Percentiles rank a stretch among this genome's conserved stretches.
Conservation (phyloP, 768 basidiomycete genomes). For the Boletus rubropictus region DNA sequence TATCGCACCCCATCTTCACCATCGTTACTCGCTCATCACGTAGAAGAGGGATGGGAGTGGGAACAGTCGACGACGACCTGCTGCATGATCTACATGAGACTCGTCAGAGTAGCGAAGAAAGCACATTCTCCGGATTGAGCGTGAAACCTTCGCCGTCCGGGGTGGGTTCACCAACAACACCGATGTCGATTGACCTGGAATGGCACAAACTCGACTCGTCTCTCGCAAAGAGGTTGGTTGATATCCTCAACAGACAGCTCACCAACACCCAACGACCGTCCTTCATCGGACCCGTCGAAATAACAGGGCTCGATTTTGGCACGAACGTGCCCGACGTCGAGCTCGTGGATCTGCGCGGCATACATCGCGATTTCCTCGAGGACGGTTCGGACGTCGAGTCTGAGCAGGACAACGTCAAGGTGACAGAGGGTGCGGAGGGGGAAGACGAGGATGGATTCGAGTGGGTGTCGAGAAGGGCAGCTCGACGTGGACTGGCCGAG, state of each 20-base stretch:
- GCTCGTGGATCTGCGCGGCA: conserved; percentile 86
- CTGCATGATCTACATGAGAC: too few relatives aligned
- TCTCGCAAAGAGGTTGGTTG: conserved; percentile 63
- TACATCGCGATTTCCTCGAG: conserved; percentile 91
- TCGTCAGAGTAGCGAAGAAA: background rate
- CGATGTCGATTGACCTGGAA: conserved; percentile 93
- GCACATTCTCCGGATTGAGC: background rate
- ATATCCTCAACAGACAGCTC: conserved; percentile 76
- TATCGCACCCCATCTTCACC: background rate
- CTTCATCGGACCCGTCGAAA: conserved; percentile 88
- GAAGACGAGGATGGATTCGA: conserved; percentile 77
- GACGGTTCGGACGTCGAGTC: conserved; percentile 41
- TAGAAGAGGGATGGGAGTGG: background rate
- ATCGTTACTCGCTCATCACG: background rate
- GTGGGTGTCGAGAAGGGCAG: conserved; percentile 69
- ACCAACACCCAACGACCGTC: conserved; percentile 69
- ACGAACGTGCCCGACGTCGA: conserved; percentile 77
- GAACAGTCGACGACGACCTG: too few relatives aligned
- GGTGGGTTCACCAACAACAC: background rate
- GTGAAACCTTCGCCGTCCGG: background rate
- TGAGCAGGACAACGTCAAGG: conserved; percentile 38
- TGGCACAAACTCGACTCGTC: conserved; percentile 79
- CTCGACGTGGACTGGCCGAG: conserved; percentile 46
- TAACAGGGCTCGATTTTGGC: conserved; percentile 87
- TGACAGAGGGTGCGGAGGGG: conserved; percentile 48